Conservation (phyloP, 2,329 filamentous ascomycete genomes). For the Biscogniauxia marginata region DNA sequence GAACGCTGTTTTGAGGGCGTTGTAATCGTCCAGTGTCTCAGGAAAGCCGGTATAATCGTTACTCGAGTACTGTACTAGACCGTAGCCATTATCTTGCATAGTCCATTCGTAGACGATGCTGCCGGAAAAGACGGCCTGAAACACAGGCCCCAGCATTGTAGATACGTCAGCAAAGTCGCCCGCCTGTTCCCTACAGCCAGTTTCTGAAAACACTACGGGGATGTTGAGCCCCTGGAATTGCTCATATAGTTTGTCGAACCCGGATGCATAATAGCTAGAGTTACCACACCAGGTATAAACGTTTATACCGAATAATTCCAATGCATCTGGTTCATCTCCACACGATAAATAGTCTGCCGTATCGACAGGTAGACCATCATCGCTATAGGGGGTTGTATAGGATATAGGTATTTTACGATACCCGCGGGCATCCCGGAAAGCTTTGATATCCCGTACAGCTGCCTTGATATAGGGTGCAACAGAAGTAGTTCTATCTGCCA, state of each 20-base stretch:
- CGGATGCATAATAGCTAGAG: constrained; percentile 50
- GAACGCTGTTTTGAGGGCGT: constrained; percentile 56
- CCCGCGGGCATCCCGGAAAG: constrained; percentile 61
- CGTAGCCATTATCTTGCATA: constrained; percentile 46
- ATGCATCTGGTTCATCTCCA: constrained; percentile 42
- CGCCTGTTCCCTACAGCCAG: constrained; percentile 60
- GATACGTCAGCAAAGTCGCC: constrained; percentile 61
- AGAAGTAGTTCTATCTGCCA: constrained; percentile 50
- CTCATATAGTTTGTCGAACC: constrained; percentile 56
- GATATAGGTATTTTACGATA: constrained; percentile 62
- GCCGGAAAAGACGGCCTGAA: constrained; percentile 58
- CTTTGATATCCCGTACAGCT: constrained; percentile 65
- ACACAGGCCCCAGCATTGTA: constrained; percentile 57
- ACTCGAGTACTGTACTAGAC: constrained; percentile 21
- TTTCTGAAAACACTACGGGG: constrained; percentile 67
- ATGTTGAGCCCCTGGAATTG: constrained; percentile 57
- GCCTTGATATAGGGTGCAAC: constrained; percentile 42
- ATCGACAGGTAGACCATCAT: constrained; percentile 56
- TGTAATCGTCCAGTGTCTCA: constrained; percentile 56
- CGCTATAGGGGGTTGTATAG: constrained; percentile 66
- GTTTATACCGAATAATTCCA: constrained; percentile 67
- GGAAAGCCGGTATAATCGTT: constrained; percentile 46
- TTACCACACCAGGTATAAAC: constrained; percentile 68
- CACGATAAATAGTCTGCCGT: constrained; percentile 63
- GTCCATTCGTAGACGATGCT: constrained; percentile 53